A percentile compares a stretch with the other conserved stretches of the same genome.
Evolutionary conservation across 495 filamentous ascomycete species (phyloP).

Genomic region (Hypomontagnella submonticulosa): DNA sequence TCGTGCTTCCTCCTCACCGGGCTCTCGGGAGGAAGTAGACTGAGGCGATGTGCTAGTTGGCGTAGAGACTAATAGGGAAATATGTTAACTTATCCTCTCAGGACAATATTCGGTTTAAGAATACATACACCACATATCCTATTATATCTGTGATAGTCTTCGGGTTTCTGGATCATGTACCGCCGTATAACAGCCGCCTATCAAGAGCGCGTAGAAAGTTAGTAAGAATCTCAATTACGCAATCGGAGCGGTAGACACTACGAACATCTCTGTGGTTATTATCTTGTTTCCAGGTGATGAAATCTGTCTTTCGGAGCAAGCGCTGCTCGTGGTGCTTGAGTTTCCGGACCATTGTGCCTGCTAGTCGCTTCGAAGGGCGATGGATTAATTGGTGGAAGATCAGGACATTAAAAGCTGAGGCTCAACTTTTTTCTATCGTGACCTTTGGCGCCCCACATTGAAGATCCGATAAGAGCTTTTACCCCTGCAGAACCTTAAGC

Average conservation of each 20-base stretch:
- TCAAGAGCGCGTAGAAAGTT: constrained; percentile 9
- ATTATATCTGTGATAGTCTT: constrained; percentile 92
- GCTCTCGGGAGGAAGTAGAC: constrained; percentile 79
- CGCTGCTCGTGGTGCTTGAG: constrained; percentile 90
- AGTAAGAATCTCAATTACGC: not conserved
- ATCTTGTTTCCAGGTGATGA: constrained; percentile 92
- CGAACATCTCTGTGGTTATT: constrained; percentile 77
- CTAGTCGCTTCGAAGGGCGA: not conserved
- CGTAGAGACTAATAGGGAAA: constrained; percentile 68
- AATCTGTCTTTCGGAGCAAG: constrained; percentile 89
- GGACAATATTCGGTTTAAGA: not conserved
- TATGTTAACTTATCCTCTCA: constrained; percentile 27
- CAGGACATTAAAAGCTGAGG: constrained; percentile 18
- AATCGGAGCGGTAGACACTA: not conserved
- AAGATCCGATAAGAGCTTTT: constrained; percentile 35
- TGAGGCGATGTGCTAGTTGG: constrained; percentile 86
- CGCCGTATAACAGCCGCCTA: constrained; percentile 76
- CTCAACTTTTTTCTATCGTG: constrained; percentile 35
- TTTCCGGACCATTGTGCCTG: constrained; percentile 78
- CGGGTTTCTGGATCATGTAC: constrained; percentile 86
- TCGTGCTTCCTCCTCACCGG: constrained; percentile 83
- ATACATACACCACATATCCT: constrained; percentile 73
- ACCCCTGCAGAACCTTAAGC: constrained; percentile 19
- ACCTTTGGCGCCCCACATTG: constrained; percentile 16
- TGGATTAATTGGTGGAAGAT: constrained; percentile 8